Percentiles rank a stretch among this genome's conserved stretches.
Conservation (phyloP, 352 stramenopile genomes). For the Pythium biforme region DNA sequence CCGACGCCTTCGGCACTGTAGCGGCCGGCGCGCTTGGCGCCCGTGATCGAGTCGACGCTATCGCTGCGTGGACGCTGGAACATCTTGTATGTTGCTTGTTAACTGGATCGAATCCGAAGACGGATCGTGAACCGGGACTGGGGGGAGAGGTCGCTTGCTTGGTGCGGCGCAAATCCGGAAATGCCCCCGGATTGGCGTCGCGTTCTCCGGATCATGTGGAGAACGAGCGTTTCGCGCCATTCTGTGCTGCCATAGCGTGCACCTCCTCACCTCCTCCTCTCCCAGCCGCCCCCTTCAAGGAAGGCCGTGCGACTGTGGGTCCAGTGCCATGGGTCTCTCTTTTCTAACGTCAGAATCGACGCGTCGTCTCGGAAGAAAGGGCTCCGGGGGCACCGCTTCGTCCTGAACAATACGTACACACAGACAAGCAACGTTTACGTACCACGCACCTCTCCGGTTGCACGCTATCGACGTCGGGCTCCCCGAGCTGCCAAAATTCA, state of each 20-base stretch:
- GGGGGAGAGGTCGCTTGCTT: neutral
- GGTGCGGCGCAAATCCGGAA: slow-evolving; percentile 14
- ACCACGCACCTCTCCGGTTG: neutral
- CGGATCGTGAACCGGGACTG: too few species aligned
- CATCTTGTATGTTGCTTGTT: slow-evolving; percentile 7
- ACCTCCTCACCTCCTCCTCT: neutral
- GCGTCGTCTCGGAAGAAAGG: slow-evolving; percentile 5
- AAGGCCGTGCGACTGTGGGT: slow-evolving; percentile 1
- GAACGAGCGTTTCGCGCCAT: neutral
- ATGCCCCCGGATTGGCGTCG: slow-evolving; percentile 4
- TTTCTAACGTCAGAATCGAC: slow-evolving; percentile 2
- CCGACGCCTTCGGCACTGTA: slow-evolving; percentile 18
- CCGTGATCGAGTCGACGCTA: slow-evolving; percentile 17
- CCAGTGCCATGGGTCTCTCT: neutral
- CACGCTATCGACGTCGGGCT: neutral
- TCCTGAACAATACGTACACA: neutral
- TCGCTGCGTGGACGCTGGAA: slow-evolving; percentile 22
- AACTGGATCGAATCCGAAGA: slow-evolving; percentile 14
- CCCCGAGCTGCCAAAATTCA: neutral
- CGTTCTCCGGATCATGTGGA: slow-evolving; percentile 5
- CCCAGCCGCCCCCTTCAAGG: neutral
- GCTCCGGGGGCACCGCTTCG: neutral
- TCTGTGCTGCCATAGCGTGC: neutral
- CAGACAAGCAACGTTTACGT: slow-evolving; percentile 5
- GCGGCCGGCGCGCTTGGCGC: slow-evolving; percentile 15